Evolutionary conservation across 768 basidiomycete genomes (phyloP), one percentile per base, ranked within the genome.

Genomic region (Dentipellis fragilis): DNA sequence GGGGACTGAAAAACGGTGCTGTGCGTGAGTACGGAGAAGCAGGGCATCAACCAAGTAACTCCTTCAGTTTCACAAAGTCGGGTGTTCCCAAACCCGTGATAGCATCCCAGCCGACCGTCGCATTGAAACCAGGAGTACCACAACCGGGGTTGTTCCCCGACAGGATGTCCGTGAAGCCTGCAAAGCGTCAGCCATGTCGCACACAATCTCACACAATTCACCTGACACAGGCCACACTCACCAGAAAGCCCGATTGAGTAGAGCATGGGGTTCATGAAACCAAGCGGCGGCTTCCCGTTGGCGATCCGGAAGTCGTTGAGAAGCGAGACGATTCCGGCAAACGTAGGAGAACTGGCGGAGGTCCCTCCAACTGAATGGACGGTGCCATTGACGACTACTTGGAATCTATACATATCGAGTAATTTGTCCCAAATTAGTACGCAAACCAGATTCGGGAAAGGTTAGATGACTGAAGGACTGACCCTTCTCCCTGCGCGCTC

Each of bases 241-340:
- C 29, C 57, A 42, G 46, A 49, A 21, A 42, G 52, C 4, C 71
- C 71, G n/a, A 60, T 64, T 11, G 57, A 56, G 64, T 85, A 85
- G 2, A 85, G 51, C 52, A 81, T 70, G 2, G 81, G 83, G 66
- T 85, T 85, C 59, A 86, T 67, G 68, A 84, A 84, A 1, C 84
- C 84, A n/a, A 86, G 67, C 23, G 81, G 57, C 10, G 69, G 62
- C 49, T 71, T 66, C 0, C 71, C 68, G 0, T 69, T 69, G 2
- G 66, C 66, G 29, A 83, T 65, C 10, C 80, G 75, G 3, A 75
- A 80, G 55, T 85, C 82, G 52, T 85, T 85, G 52, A 64, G 42
- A 19, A 64, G 58, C 4, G 56, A 21, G n/a, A 64, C 69, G 40
- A 84, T 68, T 10, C 73, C 78, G 12, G 84, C 73, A 54, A 85